Evolutionary conservation across 257 asterid genomes (phyloP).

Genomic region (Fraxinus americana): DNA sequence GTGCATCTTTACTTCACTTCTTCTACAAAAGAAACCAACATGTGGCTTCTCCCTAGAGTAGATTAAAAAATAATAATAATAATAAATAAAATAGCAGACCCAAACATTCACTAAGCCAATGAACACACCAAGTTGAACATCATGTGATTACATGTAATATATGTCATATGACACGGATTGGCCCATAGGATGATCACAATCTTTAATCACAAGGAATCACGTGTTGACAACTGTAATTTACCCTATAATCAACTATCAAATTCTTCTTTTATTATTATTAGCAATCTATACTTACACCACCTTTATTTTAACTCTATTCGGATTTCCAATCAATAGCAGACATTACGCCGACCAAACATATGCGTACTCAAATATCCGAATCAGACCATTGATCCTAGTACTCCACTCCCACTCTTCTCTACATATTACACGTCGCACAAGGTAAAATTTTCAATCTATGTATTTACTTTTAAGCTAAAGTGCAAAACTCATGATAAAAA

Average conservation of each 20-base stretch:
- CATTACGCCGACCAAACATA: slow-evolving; percentile 1
- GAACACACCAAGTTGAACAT: slow-evolving; percentile 35
- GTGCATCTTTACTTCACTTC: background rate
- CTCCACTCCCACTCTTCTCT: background rate
- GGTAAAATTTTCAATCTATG: too few species aligned
- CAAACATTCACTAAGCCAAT: slow-evolving; percentile 9
- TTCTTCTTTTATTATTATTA: background rate
- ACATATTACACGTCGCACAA: too few species aligned
- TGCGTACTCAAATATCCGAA: background rate
- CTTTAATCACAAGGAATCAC: slow-evolving; percentile 28
- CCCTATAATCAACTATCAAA: background rate
- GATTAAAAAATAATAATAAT: background rate
- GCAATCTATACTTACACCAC: background rate
- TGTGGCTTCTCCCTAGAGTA: background rate
- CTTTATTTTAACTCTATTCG: background rate
- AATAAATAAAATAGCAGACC: background rate
- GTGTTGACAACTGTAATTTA: slow-evolving; percentile 30
- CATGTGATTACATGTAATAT: slow-evolving; percentile 39
- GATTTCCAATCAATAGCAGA: background rate
- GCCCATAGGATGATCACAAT: slow-evolving; percentile 29
- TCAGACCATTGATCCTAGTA: background rate
- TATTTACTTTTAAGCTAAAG: too few species aligned
- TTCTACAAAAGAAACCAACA: background rate
- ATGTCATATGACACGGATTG: slow-evolving; percentile 28
- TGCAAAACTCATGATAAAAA: too few species aligned